Conservation (phyloP, 2,329 filamentous ascomycete species). For the Trichoderma endophyticum region DNA sequence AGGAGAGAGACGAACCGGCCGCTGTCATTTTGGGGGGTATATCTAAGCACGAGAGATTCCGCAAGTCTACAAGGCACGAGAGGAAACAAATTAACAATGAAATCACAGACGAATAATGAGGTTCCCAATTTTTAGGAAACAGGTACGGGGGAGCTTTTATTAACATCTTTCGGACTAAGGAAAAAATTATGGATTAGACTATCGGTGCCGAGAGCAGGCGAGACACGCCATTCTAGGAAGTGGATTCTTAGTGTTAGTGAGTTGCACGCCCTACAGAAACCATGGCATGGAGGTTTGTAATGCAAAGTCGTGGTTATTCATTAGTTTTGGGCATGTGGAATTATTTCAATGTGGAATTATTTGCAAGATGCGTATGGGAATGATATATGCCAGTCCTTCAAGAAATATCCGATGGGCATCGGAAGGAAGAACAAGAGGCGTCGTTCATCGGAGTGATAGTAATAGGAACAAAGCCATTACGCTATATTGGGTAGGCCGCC, state of each 20-base stretch:
- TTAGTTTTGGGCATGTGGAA: background rate
- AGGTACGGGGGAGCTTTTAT: background rate
- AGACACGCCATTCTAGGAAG: background rate
- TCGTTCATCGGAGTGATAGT: background rate
- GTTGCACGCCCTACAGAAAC: background rate
- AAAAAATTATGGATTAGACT: background rate
- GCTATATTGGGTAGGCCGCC: background rate
- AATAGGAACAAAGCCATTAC: background rate
- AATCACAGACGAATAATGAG: background rate
- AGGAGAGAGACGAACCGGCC: background rate
- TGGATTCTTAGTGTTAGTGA: constrained; percentile 8
- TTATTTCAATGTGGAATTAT: background rate
- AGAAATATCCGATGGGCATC: background rate
- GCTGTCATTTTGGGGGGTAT: constrained; percentile 5
- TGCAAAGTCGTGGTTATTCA: background rate
- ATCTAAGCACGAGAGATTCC: background rate
- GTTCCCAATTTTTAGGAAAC: background rate
- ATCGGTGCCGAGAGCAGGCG: background rate
- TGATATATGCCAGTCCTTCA: background rate
- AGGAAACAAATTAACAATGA: background rate
- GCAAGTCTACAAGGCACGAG: background rate
- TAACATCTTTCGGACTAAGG: background rate
- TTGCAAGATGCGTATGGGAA: background rate
- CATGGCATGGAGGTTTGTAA: background rate
- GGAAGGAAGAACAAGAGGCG: background rate